phyloP scores from a whole-genome alignment of 2,329 filamentous ascomycete genomes.

The Bipolaris zeicola region DNA sequence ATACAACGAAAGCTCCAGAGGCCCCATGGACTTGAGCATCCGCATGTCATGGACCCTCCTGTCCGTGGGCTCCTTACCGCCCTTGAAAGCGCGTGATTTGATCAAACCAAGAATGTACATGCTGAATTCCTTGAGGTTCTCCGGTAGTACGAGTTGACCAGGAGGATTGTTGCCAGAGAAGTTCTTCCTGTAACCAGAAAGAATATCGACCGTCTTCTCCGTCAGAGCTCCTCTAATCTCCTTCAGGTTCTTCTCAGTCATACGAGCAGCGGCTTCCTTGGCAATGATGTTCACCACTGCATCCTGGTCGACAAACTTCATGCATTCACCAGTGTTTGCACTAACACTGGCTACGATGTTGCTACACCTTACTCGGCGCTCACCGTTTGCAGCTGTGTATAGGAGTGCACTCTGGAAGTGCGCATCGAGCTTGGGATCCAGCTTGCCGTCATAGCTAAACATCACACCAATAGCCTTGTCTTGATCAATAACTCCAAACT shows the following conservation, averaged over 20 bases:
- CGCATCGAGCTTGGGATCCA: slow-evolving; percentile 94
- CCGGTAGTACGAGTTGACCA: slow-evolving; percentile 90
- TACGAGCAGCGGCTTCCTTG: slow-evolving; percentile 90
- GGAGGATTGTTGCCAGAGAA: slow-evolving; percentile 86
- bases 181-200: slow-evolving; percentile 91
- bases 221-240: slow-evolving; percentile 83
- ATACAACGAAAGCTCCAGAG: slow-evolving; percentile 84
- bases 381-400: slow-evolving; percentile 88
- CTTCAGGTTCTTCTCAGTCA: slow-evolving; percentile 76
- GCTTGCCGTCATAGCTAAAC: slow-evolving; percentile 94
- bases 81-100: slow-evolving; percentile 92
- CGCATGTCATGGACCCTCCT: slow-evolving; percentile 89
- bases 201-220: slow-evolving; percentile 90
- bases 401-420: slow-evolving; percentile 96
- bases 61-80: slow-evolving; percentile 87
- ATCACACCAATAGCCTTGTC: slow-evolving; percentile 92
- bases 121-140: slow-evolving; percentile 92
- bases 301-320: slow-evolving; percentile 96
- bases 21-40: slow-evolving; percentile 85
- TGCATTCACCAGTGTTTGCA: slow-evolving; percentile 78
- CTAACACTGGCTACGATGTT: slow-evolving; percentile 94
- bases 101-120: slow-evolving; percentile 94
- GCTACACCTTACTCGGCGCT: slow-evolving; percentile 88
- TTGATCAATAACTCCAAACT: slow-evolving; percentile 88
- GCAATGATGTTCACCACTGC: slow-evolving; percentile 86